Percentiles rank a stretch among this genome's conserved stretches.
phyloP scores from a whole-genome alignment of 1,284 basidiomycete species.

The Rhodotorula sp. region DNA sequence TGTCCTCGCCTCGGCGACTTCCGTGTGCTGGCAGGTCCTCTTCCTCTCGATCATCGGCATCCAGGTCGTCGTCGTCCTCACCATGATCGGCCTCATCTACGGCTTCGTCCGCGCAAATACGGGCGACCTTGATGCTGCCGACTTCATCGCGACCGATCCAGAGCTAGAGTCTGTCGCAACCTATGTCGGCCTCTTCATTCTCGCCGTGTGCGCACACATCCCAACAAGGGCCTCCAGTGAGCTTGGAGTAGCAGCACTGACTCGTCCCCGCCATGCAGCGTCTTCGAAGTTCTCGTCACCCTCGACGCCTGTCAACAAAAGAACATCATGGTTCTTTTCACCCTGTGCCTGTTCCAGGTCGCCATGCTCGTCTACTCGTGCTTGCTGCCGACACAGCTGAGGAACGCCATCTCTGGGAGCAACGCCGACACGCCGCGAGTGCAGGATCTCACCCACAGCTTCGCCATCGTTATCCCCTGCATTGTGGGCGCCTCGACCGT shows the following conservation, averaged over 20 bases:
- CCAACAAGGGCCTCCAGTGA: not conserved
- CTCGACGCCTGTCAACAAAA: slow-evolving; percentile 44
- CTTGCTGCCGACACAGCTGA: slow-evolving; percentile 34
- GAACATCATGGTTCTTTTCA: slow-evolving; percentile 48
- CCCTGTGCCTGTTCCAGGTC: slow-evolving; percentile 46
- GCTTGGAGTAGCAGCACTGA: not conserved
- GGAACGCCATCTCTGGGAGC: slow-evolving; percentile 22
- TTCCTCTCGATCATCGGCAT: slow-evolving; percentile 33
- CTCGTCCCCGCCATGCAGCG: slow-evolving; percentile 2
- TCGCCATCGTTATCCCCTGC: slow-evolving; percentile 33
- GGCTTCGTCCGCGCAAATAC: slow-evolving; percentile 26
- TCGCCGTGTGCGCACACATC: slow-evolving; percentile 30
- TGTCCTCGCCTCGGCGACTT: no score
- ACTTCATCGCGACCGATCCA: slow-evolving; percentile 21
- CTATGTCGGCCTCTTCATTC: slow-evolving; percentile 40
- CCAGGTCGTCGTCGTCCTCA: slow-evolving; percentile 26
- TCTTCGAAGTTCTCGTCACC: slow-evolving; percentile 42
- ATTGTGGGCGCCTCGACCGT: slow-evolving; percentile 23
- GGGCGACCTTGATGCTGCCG: slow-evolving; percentile 20
- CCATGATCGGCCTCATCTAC: slow-evolving; percentile 36
- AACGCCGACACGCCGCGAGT: slow-evolving; percentile 31
- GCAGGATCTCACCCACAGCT: slow-evolving; percentile 17
- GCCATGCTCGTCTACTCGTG: slow-evolving; percentile 42
- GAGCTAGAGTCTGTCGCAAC: slow-evolving; percentile 37
- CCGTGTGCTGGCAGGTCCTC: slow-evolving; percentile 15